These are phyloP conservation scores for Myotisia sp. DNA, from an alignment of 2,329 filamentous ascomycete species.

Conservation along the genomic window DNA sequence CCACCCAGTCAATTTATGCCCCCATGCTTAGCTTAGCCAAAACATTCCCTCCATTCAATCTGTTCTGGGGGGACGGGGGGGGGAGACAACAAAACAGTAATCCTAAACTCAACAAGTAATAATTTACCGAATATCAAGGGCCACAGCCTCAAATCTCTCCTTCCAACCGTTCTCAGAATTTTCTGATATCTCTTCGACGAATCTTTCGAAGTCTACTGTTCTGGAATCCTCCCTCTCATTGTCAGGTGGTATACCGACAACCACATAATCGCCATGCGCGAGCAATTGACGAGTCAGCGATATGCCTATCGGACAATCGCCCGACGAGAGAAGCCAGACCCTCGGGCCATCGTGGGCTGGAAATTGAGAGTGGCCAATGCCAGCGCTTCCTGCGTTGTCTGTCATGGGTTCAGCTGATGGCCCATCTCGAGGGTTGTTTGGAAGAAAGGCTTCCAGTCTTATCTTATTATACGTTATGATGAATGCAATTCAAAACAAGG, in stretches of 20 bases:
- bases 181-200: slow-evolving; percentile 46
- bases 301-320: slow-evolving; percentile 70
- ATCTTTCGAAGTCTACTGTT: slow-evolving; percentile 63
- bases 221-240: slow-evolving; percentile 59
- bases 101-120: not conserved
- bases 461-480: no score
- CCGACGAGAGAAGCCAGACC: slow-evolving; percentile 84
- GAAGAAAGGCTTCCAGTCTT: slow-evolving; percentile 1
- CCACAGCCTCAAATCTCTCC: slow-evolving; percentile 54
- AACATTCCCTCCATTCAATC: not conserved
- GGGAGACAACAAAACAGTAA: not conserved
- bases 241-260: slow-evolving; percentile 70
- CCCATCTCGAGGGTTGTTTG: slow-evolving; percentile 2
- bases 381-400: slow-evolving; percentile 22
- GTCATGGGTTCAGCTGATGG: slow-evolving; percentile 18
- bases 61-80: not conserved
- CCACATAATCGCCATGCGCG: slow-evolving; percentile 80
- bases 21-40: no score
- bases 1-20: not conserved
- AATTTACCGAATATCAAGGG: slow-evolving; percentile 43
- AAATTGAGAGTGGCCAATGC: slow-evolving; percentile 34
- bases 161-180: slow-evolving; percentile 65
- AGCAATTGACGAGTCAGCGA: slow-evolving; percentile 69
- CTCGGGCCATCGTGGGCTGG: slow-evolving; percentile 54
- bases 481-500: no score